Evolutionary conservation across 441 rosid genomes (phyloP), one percentile per base, ranked within the genome.

Genomic region (Pelargonium cotyledonis): DNA sequence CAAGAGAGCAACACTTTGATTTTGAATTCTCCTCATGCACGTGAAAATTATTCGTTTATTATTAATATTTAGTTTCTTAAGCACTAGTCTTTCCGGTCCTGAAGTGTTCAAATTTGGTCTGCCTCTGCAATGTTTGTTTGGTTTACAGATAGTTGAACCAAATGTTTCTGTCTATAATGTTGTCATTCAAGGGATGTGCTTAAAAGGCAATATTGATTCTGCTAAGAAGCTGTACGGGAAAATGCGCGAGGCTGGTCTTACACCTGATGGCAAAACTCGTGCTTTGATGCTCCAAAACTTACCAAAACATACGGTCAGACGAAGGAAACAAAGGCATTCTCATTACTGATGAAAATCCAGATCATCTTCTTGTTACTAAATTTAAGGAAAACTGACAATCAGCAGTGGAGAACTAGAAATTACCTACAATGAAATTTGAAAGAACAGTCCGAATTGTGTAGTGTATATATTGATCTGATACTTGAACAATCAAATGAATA

Each of bases 211-310:
- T 79, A 70, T 75, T 44, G 80, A 80, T 78, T 74, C 77, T 64
- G 93, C 93, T 3, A 88, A 82, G 76, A 87, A 81, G 77, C 65
- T 88, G 23, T 88, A 86, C 76, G 41, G 46, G 71, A 83, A 80
- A 78, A 86, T 93, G 96, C 82, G 70, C 21, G 74, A 81, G 74
- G 73, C 60, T 47, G 92, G 88, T 71, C 69, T 90, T 18, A 76
- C 80, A 77, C 94, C 89, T 2, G 91, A 89, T 75, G 87, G 92
- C 12, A 87, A 90, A 75, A 87, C 93, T 31, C 73, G 91, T 44
- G 91, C 92, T 41, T 57, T 86, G 84, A 87, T 86, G 89, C 85
- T 87, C 72, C 96, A 90, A 68, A 82, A 77, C 81, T 82, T 88
- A 60, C 70, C 40, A 49, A 85, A 78, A 68, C 61, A 29, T 65